Percentiles rank a stretch among this genome's conserved stretches.
These are phyloP conservation scores for Fagus sylvatica DNA, from an alignment of 306 rosid genomes.

Conservation along the genomic window DNA sequence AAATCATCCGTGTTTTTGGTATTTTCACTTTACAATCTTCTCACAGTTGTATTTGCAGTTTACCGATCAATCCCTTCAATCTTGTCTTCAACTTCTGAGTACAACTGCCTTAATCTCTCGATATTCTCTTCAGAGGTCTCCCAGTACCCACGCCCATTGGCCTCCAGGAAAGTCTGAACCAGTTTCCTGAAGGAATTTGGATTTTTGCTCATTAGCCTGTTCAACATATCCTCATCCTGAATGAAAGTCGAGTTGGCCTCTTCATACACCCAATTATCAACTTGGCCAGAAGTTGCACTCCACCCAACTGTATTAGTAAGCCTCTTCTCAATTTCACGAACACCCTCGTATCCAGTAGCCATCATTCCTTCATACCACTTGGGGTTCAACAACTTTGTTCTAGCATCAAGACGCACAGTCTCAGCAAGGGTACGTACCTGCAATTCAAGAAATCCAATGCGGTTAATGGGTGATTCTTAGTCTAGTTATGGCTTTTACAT, in stretches of 20 bases:
- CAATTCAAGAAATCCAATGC: constrained; percentile 19
- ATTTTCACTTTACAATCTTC: constrained; percentile 29
- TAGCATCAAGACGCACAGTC: constrained; percentile 95
- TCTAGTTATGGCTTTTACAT: too few relatives aligned
- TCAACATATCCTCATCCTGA: constrained; percentile 87
- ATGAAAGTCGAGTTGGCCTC: constrained; percentile 97
- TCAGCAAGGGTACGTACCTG: constrained; percentile 96
- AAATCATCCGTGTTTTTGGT: constrained; percentile 30
- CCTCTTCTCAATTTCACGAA: constrained; percentile 93
- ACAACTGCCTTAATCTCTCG: constrained; percentile 79
- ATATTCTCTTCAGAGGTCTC: constrained; percentile 82
- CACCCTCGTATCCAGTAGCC: constrained; percentile 93
- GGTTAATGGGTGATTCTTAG: neutral
- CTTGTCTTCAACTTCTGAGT: constrained; percentile 92
- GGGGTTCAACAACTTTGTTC: constrained; percentile 93
- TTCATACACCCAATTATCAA: constrained; percentile 99
- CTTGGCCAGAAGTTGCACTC: constrained; percentile 99
- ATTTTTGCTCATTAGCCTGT: constrained; percentile 79
- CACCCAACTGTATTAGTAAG: constrained; percentile 96
- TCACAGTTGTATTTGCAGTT: constrained; percentile 21
- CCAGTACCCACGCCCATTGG: constrained; percentile 98
- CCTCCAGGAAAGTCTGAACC: constrained; percentile 94
- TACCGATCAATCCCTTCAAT: constrained; percentile 90
- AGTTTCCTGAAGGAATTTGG: constrained; percentile 95
- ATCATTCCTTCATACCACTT: constrained; percentile 99